Percentiles rank a stretch among this genome's conserved stretches.
Evolutionary conservation across 2,329 filamentous ascomycete species (phyloP).

Genomic region (Penicillium crustosum): DNA sequence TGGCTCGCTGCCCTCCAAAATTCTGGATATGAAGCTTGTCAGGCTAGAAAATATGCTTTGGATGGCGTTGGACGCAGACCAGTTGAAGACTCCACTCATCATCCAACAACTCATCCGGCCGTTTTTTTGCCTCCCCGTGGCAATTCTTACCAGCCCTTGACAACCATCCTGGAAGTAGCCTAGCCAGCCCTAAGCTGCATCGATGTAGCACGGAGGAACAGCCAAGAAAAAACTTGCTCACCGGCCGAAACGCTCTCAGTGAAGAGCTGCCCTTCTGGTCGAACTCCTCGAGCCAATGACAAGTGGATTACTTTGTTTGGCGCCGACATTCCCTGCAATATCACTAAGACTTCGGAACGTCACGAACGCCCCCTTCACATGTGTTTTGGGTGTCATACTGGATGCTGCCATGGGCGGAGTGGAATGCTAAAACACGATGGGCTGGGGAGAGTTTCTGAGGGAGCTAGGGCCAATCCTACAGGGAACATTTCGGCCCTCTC

Average conservation of each 20-base stretch:
- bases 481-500: neutral
- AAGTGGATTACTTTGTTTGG: neutral
- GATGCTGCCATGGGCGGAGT: slow-evolving; percentile 10
- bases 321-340: slow-evolving; percentile 8
- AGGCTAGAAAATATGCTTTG: slow-evolving; percentile 14
- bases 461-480: neutral
- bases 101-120: neutral
- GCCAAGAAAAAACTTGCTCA: slow-evolving; percentile 18
- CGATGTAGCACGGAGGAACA: slow-evolving; percentile 17
- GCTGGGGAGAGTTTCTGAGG: slow-evolving; percentile 10
- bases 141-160: slow-evolving; percentile 11
- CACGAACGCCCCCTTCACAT: slow-evolving; percentile 24
- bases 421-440: slow-evolving; percentile 8
- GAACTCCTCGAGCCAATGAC: slow-evolving; percentile 9
- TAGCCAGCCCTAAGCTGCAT: slow-evolving; percentile 18
- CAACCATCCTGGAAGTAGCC: slow-evolving; percentile 12
- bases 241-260: slow-evolving; percentile 13
- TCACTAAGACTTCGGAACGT: slow-evolving; percentile 16
- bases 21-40: slow-evolving; percentile 6
- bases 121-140: slow-evolving; percentile 4
- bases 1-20: slow-evolving; percentile 1
- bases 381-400: slow-evolving; percentile 17
- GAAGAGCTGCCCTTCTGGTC: slow-evolving; percentile 23
- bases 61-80: slow-evolving; percentile 15
- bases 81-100: slow-evolving; percentile 4